phyloP scores from a whole-genome alignment of 306 rosid species.

The Gillenia trifoliata region DNA sequence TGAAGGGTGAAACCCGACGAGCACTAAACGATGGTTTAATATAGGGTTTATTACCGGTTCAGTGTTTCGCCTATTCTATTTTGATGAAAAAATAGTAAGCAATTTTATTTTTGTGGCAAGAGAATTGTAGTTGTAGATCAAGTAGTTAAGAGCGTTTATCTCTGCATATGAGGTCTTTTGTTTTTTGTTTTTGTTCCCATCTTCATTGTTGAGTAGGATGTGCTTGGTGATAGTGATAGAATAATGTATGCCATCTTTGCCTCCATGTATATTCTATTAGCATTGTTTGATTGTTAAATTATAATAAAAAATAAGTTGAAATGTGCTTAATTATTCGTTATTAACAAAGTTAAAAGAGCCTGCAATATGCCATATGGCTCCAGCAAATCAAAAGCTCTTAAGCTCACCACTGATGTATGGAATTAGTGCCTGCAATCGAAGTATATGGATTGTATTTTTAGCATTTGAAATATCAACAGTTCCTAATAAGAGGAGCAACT shows the following conservation, averaged over 20 bases:
- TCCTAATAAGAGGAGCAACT: not conserved
- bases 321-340: not conserved
- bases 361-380: not conserved
- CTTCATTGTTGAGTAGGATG: not conserved
- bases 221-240: not conserved
- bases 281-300: not conserved
- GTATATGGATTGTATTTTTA: too few relatives aligned
- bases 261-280: not conserved
- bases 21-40: too few relatives aligned
- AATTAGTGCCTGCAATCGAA: not conserved
- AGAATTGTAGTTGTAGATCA: too few relatives aligned
- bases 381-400: not conserved
- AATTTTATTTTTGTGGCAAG: too few relatives aligned
- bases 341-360: not conserved
- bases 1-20: too few relatives aligned
- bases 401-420: not conserved
- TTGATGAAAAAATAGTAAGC: too few relatives aligned
- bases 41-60: too few relatives aligned
- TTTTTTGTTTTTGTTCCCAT: too few relatives aligned
- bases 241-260: not conserved
- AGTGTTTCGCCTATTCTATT: too few relatives aligned
- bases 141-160: too few relatives aligned
- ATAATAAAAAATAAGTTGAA: not conserved
- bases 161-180: too few relatives aligned
- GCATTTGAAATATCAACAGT: not conserved